Conservation (phyloP, 306 rosid species). For the Crotalaria pallida region DNA sequence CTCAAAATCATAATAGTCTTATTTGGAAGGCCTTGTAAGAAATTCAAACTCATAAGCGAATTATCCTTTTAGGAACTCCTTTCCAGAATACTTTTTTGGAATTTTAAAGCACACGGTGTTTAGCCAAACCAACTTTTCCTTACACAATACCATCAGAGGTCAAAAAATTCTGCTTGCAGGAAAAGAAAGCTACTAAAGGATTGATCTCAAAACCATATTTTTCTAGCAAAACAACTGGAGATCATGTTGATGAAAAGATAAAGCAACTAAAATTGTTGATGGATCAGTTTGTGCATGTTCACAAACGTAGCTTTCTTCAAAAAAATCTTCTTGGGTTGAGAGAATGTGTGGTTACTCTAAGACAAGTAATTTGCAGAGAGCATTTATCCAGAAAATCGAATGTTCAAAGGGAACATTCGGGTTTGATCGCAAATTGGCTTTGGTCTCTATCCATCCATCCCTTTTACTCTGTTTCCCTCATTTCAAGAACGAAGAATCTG, state of each 20-base stretch:
- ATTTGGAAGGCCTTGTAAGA: conserved; percentile 26
- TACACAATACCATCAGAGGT: conserved; percentile 4
- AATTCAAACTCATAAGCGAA: conserved; percentile 13
- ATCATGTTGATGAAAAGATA: not conserved
- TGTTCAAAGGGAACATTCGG: not conserved
- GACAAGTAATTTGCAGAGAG: conserved; percentile 24
- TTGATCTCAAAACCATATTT: not conserved
- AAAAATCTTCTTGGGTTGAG: conserved; percentile 38
- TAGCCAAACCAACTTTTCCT: conserved; percentile 30
- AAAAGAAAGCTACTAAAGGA: not conserved
- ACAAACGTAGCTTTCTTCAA: conserved; percentile 32
- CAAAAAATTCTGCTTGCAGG: conserved; percentile 22
- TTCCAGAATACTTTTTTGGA: conserved; percentile 37
- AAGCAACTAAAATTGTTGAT: conserved; percentile 18
- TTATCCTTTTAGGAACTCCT: conserved; percentile 42
- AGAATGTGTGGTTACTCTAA: conserved; percentile 27
- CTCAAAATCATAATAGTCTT: conserved; percentile 19
- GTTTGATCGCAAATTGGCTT: conserved; percentile 19
- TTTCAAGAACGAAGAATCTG: conserved; percentile 12
- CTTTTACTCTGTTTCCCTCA: conserved; percentile 15
- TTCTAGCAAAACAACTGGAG: not conserved
- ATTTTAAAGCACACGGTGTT: conserved; percentile 22
- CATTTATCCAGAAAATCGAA: conserved; percentile 17
- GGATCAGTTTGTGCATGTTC: conserved; percentile 36
- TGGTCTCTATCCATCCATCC: conserved; percentile 38